Base-by-base conservation (phyloP, 371 early-diverging fungal genomes). In the Mortierella sp. region DNA sequence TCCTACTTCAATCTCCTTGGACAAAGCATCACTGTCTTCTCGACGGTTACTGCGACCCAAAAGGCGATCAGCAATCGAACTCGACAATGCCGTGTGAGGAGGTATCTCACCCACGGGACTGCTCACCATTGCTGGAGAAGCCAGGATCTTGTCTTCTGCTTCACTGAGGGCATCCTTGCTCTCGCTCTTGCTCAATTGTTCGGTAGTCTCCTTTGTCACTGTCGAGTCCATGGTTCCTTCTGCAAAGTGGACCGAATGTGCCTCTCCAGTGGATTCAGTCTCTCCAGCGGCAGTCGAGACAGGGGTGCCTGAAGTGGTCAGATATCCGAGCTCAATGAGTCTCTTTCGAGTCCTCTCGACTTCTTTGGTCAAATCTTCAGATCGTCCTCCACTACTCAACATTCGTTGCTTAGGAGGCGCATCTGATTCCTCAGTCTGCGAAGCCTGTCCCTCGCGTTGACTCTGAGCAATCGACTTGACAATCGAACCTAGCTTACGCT, bases 91-190 rank as follows among this genome's bases (percentile, higher is more conserved):
- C 37, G 37, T 5, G 37, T 3, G 37, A 5, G 37, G 37, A 9
- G 37, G 37, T 3, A 37, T 37, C 23, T 9, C 18, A 9, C 53
- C 23, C 37, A 61, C 64, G 14, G 68, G 69, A 15, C 72, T 68
- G n/a, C 52, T 64, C 52, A 76, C 66, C 30, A 46, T 21, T 7
- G 60, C 77, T 1, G 77, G 72, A 6, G 77, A 76, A 0, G 69
- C 72, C 46, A 76, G 26, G 19, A 71, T 46, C 0, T 37, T 37
- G 37, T 16, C 15, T 14, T 12, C 18, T 18, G 15, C 4, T 4
- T 30, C 26, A 18, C 26, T 28, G 29, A 9, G 28, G 25, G n/a
- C 21, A 5, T 15, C 26, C 12, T n/a, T 28, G 14, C 11, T 7
- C 9, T 7, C 29, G 18, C 19, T 56, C 56, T 56, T 57, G 57